These are phyloP conservation scores for Tricholoma sp. DNA, from an alignment of 768 basidiomycete genomes.

Conservation along the genomic window DNA sequence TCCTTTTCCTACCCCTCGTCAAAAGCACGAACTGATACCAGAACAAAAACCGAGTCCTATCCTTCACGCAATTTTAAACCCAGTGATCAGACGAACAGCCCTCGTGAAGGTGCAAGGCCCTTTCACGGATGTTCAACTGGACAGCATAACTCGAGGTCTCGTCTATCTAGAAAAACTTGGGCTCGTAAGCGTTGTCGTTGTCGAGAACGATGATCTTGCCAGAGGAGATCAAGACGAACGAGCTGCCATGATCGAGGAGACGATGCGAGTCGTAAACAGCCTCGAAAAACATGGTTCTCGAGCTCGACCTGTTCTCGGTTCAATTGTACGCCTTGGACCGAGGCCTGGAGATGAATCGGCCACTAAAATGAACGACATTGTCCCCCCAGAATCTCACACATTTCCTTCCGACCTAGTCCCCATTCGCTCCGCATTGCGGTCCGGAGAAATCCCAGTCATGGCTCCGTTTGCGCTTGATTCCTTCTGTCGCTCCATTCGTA, in stretches of 20 bases:
- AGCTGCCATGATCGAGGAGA: constrained; percentile 64
- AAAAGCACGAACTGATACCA: constrained; percentile 26
- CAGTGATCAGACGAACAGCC: constrained; percentile 79
- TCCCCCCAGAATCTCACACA: constrained; percentile 72
- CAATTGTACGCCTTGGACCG: constrained; percentile 80
- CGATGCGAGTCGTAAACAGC: constrained; percentile 75
- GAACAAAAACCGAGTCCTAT: constrained; percentile 46
- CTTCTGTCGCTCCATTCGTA: constrained; percentile 77
- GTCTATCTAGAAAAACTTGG: constrained; percentile 96
- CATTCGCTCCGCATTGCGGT: constrained; percentile 82
- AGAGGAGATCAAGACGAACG: constrained; percentile 70
- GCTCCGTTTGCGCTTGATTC: constrained; percentile 92
- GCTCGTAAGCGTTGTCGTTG: constrained; percentile 90
- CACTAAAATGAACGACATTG: constrained; percentile 25
- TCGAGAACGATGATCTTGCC: constrained; percentile 78
- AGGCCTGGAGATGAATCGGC: constrained; percentile 45
- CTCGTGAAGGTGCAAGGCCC: constrained; percentile 97
- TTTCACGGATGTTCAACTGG: constrained; percentile 87
- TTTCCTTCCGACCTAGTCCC: constrained; percentile 74
- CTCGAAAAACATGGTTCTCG: constrained; percentile 83
- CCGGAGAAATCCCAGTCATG: constrained; percentile 95
- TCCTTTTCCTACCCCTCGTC: constrained; percentile 22
- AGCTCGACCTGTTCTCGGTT: constrained; percentile 84
- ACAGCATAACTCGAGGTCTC: constrained; percentile 90
- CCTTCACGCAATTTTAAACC: constrained; percentile 76